These are phyloP conservation scores for Penicillium sp. DNA, from an alignment of 2,329 filamentous ascomycete species.

Conservation along the genomic window DNA sequence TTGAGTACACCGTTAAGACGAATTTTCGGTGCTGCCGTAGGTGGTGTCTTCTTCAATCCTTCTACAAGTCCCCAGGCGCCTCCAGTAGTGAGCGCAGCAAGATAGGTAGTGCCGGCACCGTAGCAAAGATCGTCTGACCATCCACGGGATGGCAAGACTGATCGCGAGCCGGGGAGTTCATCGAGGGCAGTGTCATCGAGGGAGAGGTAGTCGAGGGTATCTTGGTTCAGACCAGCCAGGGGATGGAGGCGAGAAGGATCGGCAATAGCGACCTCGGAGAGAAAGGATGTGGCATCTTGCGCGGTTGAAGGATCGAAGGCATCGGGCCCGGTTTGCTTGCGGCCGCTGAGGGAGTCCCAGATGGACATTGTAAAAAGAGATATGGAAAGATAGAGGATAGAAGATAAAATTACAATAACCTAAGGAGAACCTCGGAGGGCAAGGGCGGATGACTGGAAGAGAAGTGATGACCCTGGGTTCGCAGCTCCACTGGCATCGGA, in stretches of 20 bases:
- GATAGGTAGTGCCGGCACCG: slow-evolving; percentile 90
- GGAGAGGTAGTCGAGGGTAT: slow-evolving; percentile 89
- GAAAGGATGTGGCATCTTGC: slow-evolving; percentile 82
- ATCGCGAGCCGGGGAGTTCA: slow-evolving; percentile 79
- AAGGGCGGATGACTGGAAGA: slow-evolving; percentile 16
- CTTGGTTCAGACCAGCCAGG: slow-evolving; percentile 86
- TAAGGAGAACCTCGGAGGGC: slow-evolving; percentile 16
- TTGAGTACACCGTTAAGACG: slow-evolving; percentile 93
- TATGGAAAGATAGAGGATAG: slow-evolving; percentile 17
- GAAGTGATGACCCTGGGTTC: slow-evolving; percentile 21
- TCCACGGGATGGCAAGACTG: slow-evolving; percentile 87
- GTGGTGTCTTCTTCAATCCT: slow-evolving; percentile 69
- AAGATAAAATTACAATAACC: slow-evolving; percentile 26
- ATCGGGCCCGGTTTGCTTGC: slow-evolving; percentile 54
- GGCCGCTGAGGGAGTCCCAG: slow-evolving; percentile 62
- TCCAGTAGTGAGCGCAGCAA: slow-evolving; percentile 79
- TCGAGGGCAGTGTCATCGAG: slow-evolving; percentile 90
- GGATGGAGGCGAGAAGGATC: slow-evolving; percentile 90
- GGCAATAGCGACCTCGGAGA: slow-evolving; percentile 70
- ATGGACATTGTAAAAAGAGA: slow-evolving; percentile 48
- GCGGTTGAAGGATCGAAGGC: slow-evolving; percentile 69
- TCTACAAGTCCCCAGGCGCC: slow-evolving; percentile 91
- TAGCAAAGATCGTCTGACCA: slow-evolving; percentile 99
- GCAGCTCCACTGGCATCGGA: slow-evolving; percentile 24
- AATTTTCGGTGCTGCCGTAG: slow-evolving; percentile 80